A percentile compares a stretch with the other conserved stretches of the same genome.
Evolutionary conservation across 805 yeast species (phyloP).

Genomic region (Blastobotrys chiropterorum): DNA sequence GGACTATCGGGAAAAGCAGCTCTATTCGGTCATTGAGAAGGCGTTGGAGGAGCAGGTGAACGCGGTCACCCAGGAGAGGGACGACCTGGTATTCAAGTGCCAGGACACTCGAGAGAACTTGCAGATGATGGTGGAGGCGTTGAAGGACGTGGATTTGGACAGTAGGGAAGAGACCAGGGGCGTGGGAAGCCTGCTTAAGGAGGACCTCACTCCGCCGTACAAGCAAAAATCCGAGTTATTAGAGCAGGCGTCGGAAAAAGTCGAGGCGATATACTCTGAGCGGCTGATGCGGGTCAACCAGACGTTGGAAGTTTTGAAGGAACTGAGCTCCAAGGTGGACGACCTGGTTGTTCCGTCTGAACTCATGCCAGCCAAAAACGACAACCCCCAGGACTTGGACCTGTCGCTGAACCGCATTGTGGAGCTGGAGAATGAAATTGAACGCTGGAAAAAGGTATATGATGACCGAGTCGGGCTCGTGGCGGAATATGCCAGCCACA

Average conservation of each 20-base stretch:
- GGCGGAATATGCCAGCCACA: constrained; percentile 20
- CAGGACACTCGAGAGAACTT: constrained; percentile 15
- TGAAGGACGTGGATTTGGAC: constrained; percentile 14
- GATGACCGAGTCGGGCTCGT: constrained; percentile 17
- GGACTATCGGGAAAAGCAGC: constrained; percentile 20
- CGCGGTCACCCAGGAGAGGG: constrained; percentile 25
- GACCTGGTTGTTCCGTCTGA: constrained; percentile 17
- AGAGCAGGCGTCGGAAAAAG: constrained; percentile 11
- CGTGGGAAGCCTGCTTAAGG: constrained; percentile 9
- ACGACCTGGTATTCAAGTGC: constrained; percentile 20
- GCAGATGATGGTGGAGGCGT: constrained; percentile 20
- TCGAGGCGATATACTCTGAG: constrained; percentile 20
- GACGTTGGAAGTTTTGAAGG: constrained; percentile 15
- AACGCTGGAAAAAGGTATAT: constrained; percentile 22
- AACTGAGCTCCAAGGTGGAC: constrained; percentile 18
- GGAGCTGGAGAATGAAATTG: constrained; percentile 22
- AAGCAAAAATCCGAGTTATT: constrained; percentile 11
- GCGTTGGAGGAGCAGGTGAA: constrained; percentile 27
- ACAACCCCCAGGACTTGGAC: constrained; percentile 13
- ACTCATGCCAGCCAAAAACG: constrained; percentile 14
- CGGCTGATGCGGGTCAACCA: constrained; percentile 16
- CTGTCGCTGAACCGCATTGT: constrained; percentile 21
- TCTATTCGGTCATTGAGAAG: constrained; percentile 23
- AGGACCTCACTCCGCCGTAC: constrained; percentile 22
- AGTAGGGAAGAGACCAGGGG: background rate